Conservation (phyloP, 1,284 basidiomycete species). For the Tilletiopsis washingtonensis region DNA sequence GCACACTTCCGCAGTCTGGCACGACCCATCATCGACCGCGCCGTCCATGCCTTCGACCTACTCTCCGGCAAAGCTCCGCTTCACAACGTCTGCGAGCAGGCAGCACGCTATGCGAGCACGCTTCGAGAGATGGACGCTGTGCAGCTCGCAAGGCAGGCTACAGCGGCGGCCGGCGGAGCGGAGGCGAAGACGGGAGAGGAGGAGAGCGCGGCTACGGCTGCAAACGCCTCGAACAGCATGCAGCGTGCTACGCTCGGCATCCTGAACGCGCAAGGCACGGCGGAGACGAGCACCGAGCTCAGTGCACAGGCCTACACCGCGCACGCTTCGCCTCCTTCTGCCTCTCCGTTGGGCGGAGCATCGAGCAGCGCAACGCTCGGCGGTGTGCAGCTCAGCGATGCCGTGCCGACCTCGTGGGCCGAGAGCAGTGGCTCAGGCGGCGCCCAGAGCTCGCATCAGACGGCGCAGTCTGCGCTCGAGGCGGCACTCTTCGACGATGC, state of each 20-base stretch:
- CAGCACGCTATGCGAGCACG: slow-evolving; percentile 27
- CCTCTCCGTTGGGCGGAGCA: slow-evolving; percentile 2
- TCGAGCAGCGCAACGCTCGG: slow-evolving; percentile 2
- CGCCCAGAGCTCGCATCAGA: slow-evolving; percentile 1
- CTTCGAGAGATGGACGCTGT: slow-evolving; percentile 11
- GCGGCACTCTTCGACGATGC: background rate
- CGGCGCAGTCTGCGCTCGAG: slow-evolving; percentile 3
- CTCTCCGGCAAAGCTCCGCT: slow-evolving; percentile 19
- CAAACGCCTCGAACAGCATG: background rate
- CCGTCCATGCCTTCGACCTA: slow-evolving; percentile 21
- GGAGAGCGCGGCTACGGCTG: background rate
- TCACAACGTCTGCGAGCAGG: slow-evolving; percentile 30
- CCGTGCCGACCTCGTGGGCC: slow-evolving; percentile 6
- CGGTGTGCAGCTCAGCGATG: no score
- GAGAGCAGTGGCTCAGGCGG: background rate
- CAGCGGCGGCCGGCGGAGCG: background rate
- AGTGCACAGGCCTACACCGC: background rate
- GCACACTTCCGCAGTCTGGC: slow-evolving; percentile 5
- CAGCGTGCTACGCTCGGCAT: background rate
- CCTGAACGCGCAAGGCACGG: background rate
- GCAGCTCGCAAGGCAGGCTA: background rate
- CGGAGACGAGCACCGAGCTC: slow-evolving; percentile 1
- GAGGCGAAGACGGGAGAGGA: slow-evolving; percentile 14
- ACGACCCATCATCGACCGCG: slow-evolving; percentile 31
- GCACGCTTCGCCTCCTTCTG: no score